Percentiles rank a stretch among this genome's conserved stretches.
Evolutionary conservation across 2,329 filamentous ascomycete genomes (phyloP).

Genomic region (Clonostachys byssicola): DNA sequence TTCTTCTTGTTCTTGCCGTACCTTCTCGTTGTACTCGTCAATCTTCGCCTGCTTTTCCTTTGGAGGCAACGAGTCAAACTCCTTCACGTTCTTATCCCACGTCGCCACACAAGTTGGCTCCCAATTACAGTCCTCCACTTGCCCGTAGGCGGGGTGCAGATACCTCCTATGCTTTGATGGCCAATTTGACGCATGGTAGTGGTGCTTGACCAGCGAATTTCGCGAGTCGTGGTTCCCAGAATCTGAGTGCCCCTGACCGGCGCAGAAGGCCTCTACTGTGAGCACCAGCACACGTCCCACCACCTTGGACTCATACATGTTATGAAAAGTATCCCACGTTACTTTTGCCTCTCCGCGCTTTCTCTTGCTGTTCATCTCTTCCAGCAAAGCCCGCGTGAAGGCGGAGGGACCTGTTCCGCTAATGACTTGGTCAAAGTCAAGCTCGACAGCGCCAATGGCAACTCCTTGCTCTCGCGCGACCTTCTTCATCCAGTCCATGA

Average conservation of each 20-base stretch:
- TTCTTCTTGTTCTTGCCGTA: conserved; percentile 1
- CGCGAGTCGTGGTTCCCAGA: conserved; percentile 25
- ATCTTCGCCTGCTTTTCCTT: conserved; percentile 53
- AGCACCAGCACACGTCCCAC: conserved; percentile 12
- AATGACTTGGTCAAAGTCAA: conserved; percentile 66
- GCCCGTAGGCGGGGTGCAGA: conserved; percentile 64
- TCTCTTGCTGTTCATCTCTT: conserved; percentile 25
- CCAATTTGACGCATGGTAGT: conserved; percentile 73
- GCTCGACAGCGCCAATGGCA: conserved; percentile 25
- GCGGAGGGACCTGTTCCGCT: conserved; percentile 21
- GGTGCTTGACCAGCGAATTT: conserved; percentile 66
- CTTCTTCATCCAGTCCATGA: conserved; percentile 12
- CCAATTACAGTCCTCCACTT: conserved; percentile 71
- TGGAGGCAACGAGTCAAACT: conserved; percentile 52
- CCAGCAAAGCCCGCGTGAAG: conserved; percentile 22
- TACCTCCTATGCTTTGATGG: conserved; percentile 62
- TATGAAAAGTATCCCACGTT: conserved; percentile 39
- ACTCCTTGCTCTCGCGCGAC: conserved; percentile 5
- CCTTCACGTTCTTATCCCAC: conserved; percentile 62
- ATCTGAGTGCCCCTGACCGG: conserved; percentile 16
- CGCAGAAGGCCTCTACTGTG: conserved; percentile 16
- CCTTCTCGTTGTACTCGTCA: conserved; percentile 11
- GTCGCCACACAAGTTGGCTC: conserved; percentile 55
- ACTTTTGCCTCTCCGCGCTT: conserved; percentile 5
- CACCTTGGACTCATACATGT: conserved; percentile 6